A percentile compares a stretch with the other conserved stretches of the same genome.
These are phyloP conservation scores for Aspergillus homomorphus DNA, from an alignment of 495 filamentous ascomycete genomes.

Conservation along the genomic window DNA sequence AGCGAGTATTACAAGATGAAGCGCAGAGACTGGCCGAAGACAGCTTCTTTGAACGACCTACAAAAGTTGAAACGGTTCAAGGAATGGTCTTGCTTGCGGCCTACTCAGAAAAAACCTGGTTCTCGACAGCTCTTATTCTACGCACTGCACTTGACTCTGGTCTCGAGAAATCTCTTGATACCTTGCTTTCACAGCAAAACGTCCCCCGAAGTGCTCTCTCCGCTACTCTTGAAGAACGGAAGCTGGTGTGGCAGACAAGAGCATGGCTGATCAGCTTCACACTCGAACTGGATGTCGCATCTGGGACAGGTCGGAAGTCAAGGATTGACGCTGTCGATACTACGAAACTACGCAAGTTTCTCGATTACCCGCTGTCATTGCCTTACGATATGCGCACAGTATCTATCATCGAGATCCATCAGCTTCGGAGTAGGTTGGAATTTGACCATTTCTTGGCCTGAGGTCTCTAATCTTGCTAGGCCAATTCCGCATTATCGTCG, in stretches of 20 bases:
- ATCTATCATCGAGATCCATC: constrained; percentile 42
- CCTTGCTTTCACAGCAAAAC: constrained; percentile 34
- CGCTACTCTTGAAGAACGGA: constrained; percentile 39
- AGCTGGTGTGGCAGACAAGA: constrained; percentile 41
- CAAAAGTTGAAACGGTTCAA: constrained; percentile 43
- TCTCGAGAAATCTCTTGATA: constrained; percentile 41
- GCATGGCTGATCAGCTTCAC: constrained; percentile 45
- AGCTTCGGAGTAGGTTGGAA: constrained; percentile 32
- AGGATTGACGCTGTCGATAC: constrained; percentile 41
- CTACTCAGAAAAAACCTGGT: constrained; percentile 47
- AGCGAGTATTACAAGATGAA: constrained; percentile 44
- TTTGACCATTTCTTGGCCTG: not conserved
- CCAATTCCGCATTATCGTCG: constrained; percentile 32
- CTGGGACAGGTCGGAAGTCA: constrained; percentile 42
- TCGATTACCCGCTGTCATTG: constrained; percentile 43
- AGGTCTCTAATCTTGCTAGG: constrained; percentile 13
- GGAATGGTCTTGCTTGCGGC: constrained; percentile 45
- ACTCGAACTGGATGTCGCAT: constrained; percentile 42
- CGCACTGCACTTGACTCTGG: constrained; percentile 43
- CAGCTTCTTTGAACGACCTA: constrained; percentile 44
- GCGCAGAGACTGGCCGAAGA: constrained; percentile 43
- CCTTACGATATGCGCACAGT: constrained; percentile 43
- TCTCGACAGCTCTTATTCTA: constrained; percentile 43
- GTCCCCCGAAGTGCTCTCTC: constrained; percentile 39
- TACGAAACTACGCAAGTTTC: constrained; percentile 36